Evolutionary conservation across 176 grass and related monocot species (phyloP), one percentile per base, ranked within the genome.

Genomic region (Triticum turgidum): DNA sequence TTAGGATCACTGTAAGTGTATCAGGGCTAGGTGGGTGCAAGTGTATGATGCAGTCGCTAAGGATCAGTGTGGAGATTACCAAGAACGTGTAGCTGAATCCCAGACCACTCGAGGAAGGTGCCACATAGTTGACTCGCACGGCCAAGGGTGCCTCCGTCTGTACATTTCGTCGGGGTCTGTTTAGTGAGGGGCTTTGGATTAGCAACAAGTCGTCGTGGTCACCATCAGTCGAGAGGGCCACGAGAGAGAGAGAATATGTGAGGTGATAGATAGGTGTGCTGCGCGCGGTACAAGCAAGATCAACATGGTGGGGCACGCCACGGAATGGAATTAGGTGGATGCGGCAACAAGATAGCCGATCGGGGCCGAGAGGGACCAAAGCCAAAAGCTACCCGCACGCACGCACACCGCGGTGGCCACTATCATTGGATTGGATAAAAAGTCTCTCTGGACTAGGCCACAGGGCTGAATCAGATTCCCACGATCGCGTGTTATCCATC

Each of bases 261-360:
- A 88, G 83, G 81, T 69, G 85, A 91, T 84, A 51, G 51, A 91
- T 84, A 51, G 86, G 90, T 78, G 86, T 91, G 82, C 81, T 87
- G 85, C 41, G 41, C 41, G 41, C 76, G 56, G 56, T 76, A 52
- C 83, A 65, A 59, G 56, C 83, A 65, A 59, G 56, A 59, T 59
- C 54, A 71, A 27, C 35, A 47, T 83, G 90, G 85, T 75, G 87
- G 88, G 87, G 56, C 56, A 59, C 20, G 33, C 80, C 51, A 18
- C 2, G 51, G 51, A 54, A 20, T 75, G 64, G 88, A 88, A 90
- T 93, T 93, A 22, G 92, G 86, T 89, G 86, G 86, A 94, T 87
- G 92, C 92, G 89, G 92, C 92, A 87, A 94, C 92, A 91, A 91
- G 89, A 85, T 91, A 34, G 87, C 79, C 80, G 87, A 83, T 59